Conservation (phyloP, 805 yeast species). For the Isabelozyma rhagii region DNA sequence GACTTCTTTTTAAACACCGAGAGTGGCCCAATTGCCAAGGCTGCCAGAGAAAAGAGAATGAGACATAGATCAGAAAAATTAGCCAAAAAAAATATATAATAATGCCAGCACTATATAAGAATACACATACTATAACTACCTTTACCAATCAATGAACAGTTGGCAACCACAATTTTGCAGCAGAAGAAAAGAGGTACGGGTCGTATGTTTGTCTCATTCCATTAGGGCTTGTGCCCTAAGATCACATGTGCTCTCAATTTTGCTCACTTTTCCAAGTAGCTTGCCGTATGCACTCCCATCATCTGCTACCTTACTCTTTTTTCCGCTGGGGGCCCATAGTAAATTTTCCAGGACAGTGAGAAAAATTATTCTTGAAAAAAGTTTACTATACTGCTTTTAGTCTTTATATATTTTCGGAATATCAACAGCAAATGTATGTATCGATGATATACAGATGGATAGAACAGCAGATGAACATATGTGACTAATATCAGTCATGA, state of each 20-base stretch:
- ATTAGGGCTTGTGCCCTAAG: constrained; percentile 1
- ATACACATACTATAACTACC: background rate
- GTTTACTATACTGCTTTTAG: background rate
- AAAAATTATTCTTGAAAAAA: constrained; percentile 1
- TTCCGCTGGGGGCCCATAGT: background rate
- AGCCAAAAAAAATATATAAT: background rate
- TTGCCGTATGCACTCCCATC: background rate
- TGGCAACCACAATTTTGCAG: background rate
- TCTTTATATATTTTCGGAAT: constrained; percentile 7
- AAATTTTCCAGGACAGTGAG: background rate
- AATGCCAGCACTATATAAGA: background rate
- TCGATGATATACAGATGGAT: background rate
- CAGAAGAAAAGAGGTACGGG: background rate
- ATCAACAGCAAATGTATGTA: constrained; percentile 9
- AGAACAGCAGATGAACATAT: background rate
- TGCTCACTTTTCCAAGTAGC: background rate
- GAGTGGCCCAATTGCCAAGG: constrained; percentile 79
- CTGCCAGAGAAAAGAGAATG: constrained; percentile 66
- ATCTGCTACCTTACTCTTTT: background rate
- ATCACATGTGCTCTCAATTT: background rate
- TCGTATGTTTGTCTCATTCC: background rate
- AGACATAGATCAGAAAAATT: constrained; percentile 49
- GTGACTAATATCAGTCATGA: background rate
- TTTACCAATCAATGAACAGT: background rate
- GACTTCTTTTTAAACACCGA: constrained; percentile 86